Conservation (phyloP, 768 basidiomycete genomes). For the Lactifluus rugatus region DNA sequence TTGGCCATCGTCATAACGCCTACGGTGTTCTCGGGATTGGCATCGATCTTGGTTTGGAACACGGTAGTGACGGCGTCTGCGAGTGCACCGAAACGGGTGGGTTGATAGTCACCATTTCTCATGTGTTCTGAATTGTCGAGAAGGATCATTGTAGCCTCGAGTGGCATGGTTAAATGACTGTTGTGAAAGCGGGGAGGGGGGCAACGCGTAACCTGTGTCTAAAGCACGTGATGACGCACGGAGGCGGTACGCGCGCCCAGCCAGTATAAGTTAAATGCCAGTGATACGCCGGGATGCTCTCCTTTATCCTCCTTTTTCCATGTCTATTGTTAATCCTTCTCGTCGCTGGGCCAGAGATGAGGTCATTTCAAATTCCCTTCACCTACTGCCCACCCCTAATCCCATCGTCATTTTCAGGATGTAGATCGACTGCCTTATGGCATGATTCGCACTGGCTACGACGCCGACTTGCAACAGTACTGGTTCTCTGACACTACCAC, state of each 20-base stretch:
- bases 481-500: constrained; percentile 7
- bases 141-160: constrained; percentile 96
- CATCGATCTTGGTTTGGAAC: constrained; percentile 87
- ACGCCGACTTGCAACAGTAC: constrained; percentile 13
- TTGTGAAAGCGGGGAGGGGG: too few species aligned
- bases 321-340: background rate
- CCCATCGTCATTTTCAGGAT: background rate
- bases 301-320: background rate
- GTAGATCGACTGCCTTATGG: constrained; percentile 8
- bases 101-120: constrained; percentile 87
- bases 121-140: constrained; percentile 98
- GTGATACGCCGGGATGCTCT: background rate
- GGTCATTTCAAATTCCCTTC: background rate
- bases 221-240: too few species aligned
- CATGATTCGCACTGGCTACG: constrained; percentile 14
- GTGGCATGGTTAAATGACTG: constrained; percentile 53
- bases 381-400: background rate
- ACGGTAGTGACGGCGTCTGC: constrained; percentile 83
- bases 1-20: constrained; percentile 98
- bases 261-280: too few species aligned
- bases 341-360: constrained; percentile 1
- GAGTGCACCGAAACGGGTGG: constrained; percentile 84
- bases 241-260: too few species aligned
- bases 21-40: constrained; percentile 96
- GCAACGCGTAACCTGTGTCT: too few species aligned